Evolutionary conservation across 306 rosid genomes (phyloP).

Genomic region (Crotalaria pallida): DNA sequence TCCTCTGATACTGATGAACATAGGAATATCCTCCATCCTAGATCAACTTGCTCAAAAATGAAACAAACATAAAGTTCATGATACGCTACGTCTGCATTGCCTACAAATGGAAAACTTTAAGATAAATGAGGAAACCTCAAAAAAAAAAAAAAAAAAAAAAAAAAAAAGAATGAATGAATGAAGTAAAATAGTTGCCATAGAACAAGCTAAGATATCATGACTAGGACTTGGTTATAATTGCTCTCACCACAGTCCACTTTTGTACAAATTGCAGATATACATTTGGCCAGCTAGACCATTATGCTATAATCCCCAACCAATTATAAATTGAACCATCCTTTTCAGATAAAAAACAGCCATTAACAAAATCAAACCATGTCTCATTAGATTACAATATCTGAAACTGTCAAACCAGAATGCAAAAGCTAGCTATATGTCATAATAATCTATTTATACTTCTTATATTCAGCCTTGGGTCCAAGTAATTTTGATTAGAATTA

Average conservation of each 20-base stretch:
- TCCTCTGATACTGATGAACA: too few relatives aligned
- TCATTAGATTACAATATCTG: conserved; percentile 25
- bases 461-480: conserved; percentile 26
- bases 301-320: conserved; percentile 20
- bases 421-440: conserved; percentile 21
- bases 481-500: conserved; percentile 32
- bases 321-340: conserved; percentile 20
- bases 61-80: too few relatives aligned
- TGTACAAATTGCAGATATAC: conserved; percentile 25
- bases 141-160: too few relatives aligned
- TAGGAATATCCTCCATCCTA: too few relatives aligned
- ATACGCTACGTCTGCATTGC: background rate
- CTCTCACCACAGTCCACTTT: conserved; percentile 13
- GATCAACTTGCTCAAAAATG: too few relatives aligned
- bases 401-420: conserved; percentile 25
- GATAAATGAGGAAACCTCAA: background rate
- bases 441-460: conserved; percentile 31
- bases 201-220: conserved; percentile 4
- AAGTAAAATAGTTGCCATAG: background rate
- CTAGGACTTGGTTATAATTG: background rate
- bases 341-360: conserved; percentile 18
- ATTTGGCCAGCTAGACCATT: conserved; percentile 22
- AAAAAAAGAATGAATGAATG: background rate
- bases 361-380: conserved; percentile 24
- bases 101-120: background rate